Evolutionary conservation across 1,139 yeast genomes (phyloP), one percentile per base, ranked within the genome.

Genomic region (Suhomyces yuchorum): DNA sequence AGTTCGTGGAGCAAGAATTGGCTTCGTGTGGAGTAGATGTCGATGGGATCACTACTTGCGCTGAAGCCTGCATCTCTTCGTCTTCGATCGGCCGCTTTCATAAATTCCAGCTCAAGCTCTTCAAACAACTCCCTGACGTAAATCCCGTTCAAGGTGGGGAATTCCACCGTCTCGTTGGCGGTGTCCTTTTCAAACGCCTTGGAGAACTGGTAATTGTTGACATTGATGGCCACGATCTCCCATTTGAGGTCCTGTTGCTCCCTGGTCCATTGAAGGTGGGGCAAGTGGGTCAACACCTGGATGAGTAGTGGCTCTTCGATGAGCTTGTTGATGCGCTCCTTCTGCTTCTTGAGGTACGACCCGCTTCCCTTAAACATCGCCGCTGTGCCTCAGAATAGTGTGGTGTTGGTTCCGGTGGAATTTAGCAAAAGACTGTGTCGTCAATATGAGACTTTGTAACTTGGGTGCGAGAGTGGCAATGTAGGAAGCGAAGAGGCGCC

Each of bases 171-270:
- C 19, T 38, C 43, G 15, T 39, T 35, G 30, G 45, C 37, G 17
- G 37, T 42, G 6, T 43, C 43, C 14, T 50, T 53, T 7, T 40
- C 43, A 6, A 43, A 47, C 1, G 60, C 49, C 14, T 54, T 48
- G n/a, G 52, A 45, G 42, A 63, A 62, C 35, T 57, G 58, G 32
- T 47, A 47, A 40, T 58, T 63, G 50, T 65, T 64, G 40, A 71
- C 56, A 47, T 67, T 63, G 22, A 70, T 70, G 7, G 76, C 73
- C 11, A 71, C 59, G 8, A 67, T 53, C 53, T 70, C 76, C 76
- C 76, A 71, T 1, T 57, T 49, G 50, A 67, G 68, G 44, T 67
- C 68, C 47, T 61, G 64, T 34, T 59, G 61, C 36, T 57, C 55
- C 12, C 47, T 44, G 1, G 64, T 60, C 12, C 59, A 49, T 52